Evolutionary conservation across 495 filamentous ascomycete genomes (phyloP).

Genomic region (Hypomontagnella submonticulosa): DNA sequence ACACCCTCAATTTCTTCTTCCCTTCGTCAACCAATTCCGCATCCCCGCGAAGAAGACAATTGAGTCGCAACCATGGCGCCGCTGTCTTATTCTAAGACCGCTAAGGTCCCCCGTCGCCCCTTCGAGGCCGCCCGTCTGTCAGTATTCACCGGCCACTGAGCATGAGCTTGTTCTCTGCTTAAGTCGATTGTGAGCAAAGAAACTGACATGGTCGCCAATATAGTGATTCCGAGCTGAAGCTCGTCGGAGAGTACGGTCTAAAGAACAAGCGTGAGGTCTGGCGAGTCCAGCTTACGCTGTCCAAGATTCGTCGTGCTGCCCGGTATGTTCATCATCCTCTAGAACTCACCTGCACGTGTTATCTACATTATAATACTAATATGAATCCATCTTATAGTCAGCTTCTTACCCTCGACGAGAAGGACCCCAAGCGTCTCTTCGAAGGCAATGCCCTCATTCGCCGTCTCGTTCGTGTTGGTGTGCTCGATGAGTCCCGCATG

Average conservation of each 20-base stretch:
- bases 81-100: slow-evolving; percentile 94
- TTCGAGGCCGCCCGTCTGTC: slow-evolving; percentile 99
- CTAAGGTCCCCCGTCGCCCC: slow-evolving; percentile 86
- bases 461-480: slow-evolving; percentile 98
- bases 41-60: slow-evolving; percentile 41
- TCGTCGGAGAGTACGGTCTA: slow-evolving; percentile 98
- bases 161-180: slow-evolving; percentile 95
- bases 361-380: slow-evolving; percentile 37
- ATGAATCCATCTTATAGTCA: slow-evolving; percentile 69
- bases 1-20: slow-evolving; percentile 50
- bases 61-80: slow-evolving; percentile 56
- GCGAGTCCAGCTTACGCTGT: slow-evolving; percentile 98
- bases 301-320: slow-evolving; percentile 99
- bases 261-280: slow-evolving; percentile 99
- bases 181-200: slow-evolving; percentile 80
- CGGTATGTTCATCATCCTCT: slow-evolving; percentile 70
- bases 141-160: slow-evolving; percentile 95
- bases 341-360: not conserved
- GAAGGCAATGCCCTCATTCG: slow-evolving; percentile 99
- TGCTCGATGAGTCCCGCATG: slow-evolving; percentile 99
- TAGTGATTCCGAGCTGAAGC: slow-evolving; percentile 98
- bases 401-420: slow-evolving; percentile 99
- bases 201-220: slow-evolving; percentile 58
- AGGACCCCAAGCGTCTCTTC: slow-evolving; percentile 99
- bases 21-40: slow-evolving; percentile 39